Percentiles rank a stretch among this genome's conserved stretches.
phyloP scores from a whole-genome alignment of 768 basidiomycete genomes.

The Postia placenta region DNA sequence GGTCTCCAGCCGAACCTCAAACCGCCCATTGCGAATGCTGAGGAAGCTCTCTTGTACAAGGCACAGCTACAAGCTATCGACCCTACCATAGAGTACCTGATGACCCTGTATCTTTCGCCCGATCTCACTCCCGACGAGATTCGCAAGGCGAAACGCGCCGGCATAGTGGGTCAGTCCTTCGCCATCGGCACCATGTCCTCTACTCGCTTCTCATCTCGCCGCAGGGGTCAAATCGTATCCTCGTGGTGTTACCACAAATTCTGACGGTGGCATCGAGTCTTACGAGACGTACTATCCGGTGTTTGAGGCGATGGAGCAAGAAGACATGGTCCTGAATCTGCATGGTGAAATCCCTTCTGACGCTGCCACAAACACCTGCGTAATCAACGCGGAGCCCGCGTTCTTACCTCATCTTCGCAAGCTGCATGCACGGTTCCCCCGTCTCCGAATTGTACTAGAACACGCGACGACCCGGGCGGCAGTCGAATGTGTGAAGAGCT shows the following conservation, averaged over 20 bases:
- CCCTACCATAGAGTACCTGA: constrained; percentile 77
- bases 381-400: constrained; percentile 86
- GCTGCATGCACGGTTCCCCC: constrained; percentile 80
- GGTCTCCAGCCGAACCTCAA: constrained; percentile 88
- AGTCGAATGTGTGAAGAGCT: constrained; percentile 75
- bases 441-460: constrained; percentile 91
- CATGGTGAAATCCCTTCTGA: constrained; percentile 98
- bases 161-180: constrained; percentile 51
- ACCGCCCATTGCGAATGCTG: constrained; percentile 82
- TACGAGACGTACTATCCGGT: constrained; percentile 91
- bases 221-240: constrained; percentile 93
- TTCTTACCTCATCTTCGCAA: constrained; percentile 86
- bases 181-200: not conserved
- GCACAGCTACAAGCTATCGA: constrained; percentile 68
- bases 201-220: not conserved
- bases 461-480: constrained; percentile 94
- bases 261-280: constrained; percentile 92
- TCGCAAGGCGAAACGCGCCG: constrained; percentile 77
- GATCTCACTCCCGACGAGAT: constrained; percentile 89
- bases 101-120: constrained; percentile 94
- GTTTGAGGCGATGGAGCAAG: constrained; percentile 91
- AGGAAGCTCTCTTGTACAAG: constrained; percentile 78
- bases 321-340: constrained; percentile 90
- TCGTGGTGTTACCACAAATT: constrained; percentile 95
- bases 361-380: constrained; percentile 69